Evolutionary conservation across 805 yeast genomes (phyloP).

Genomic region (Myxozyma lipomycoides): DNA sequence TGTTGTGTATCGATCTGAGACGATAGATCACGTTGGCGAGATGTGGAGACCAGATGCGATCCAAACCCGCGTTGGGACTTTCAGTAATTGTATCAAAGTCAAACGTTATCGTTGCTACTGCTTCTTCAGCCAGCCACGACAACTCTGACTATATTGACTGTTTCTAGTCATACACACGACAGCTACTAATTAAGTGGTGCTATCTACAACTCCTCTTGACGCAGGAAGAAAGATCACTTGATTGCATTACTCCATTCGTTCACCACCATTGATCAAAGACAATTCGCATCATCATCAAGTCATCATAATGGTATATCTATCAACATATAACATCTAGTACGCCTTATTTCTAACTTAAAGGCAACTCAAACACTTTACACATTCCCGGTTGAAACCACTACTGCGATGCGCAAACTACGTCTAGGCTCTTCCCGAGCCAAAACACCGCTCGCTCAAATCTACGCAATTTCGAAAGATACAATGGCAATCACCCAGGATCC

Average conservation of each 20-base stretch:
- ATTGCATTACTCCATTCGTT: background rate
- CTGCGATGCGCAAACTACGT: constrained; percentile 26
- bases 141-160: too few relatives aligned
- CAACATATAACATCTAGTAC: background rate
- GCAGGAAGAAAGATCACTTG: too few relatives aligned
- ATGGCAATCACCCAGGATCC: constrained; percentile 15
- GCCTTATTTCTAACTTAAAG: background rate
- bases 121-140: too few relatives aligned
- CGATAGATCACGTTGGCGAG: background rate
- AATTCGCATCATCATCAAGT: background rate
- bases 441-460: constrained; percentile 21
- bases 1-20: background rate
- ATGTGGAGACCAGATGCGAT: background rate
- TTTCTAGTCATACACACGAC: too few relatives aligned
- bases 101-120: too few relatives aligned
- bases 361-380: constrained; percentile 8
- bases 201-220: too few relatives aligned
- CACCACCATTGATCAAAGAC: background rate
- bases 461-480: constrained; percentile 14
- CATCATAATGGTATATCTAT: background rate
- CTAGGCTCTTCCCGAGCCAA: constrained; percentile 21
- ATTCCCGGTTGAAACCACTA: constrained; percentile 16
- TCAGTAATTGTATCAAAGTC: too few relatives aligned
- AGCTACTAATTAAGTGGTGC: too few relatives aligned
- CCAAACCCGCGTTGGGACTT: background rate